Evolutionary conservation across 2,329 filamentous ascomycete species (phyloP).

Genomic region (Tolypocladium cylindrosporum): DNA sequence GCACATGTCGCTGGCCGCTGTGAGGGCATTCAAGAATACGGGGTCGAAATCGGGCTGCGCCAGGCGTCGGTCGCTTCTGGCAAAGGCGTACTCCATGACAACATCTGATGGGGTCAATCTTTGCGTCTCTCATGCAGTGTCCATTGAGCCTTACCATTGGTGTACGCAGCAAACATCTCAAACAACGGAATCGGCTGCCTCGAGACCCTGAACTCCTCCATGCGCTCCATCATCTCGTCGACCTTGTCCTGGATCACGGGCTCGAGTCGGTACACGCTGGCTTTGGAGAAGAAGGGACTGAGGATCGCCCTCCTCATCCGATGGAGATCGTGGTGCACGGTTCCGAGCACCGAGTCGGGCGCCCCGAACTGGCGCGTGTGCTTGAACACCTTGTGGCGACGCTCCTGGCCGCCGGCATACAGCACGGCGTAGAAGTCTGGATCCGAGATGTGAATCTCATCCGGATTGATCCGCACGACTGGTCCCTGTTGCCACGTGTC

Average conservation of each 20-base stretch:
- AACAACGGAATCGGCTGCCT: neutral
- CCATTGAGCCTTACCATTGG: neutral
- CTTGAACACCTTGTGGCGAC: neutral
- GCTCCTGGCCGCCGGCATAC: neutral
- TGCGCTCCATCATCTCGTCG: neutral
- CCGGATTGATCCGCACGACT: neutral
- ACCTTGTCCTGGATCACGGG: neutral
- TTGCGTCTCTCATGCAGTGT: neutral
- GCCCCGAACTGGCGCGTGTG: neutral
- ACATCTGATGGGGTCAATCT: neutral
- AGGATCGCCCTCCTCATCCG: neutral
- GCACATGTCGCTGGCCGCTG: neutral
- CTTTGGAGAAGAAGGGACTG: neutral
- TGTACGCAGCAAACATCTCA: neutral
- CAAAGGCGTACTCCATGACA: neutral
- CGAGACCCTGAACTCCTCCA: neutral
- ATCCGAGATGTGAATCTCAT: neutral
- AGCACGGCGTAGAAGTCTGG: neutral
- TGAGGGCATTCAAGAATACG: neutral
- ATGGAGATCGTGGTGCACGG: neutral
- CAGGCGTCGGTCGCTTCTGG: neutral
- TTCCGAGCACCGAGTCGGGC: neutral
- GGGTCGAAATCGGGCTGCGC: neutral
- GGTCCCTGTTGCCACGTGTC: neutral
- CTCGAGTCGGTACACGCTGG: neutral